Evolutionary conservation across 2,329 filamentous ascomycete genomes (phyloP), one percentile per base, ranked within the genome.

Genomic region (Alternaria arborescens): DNA sequence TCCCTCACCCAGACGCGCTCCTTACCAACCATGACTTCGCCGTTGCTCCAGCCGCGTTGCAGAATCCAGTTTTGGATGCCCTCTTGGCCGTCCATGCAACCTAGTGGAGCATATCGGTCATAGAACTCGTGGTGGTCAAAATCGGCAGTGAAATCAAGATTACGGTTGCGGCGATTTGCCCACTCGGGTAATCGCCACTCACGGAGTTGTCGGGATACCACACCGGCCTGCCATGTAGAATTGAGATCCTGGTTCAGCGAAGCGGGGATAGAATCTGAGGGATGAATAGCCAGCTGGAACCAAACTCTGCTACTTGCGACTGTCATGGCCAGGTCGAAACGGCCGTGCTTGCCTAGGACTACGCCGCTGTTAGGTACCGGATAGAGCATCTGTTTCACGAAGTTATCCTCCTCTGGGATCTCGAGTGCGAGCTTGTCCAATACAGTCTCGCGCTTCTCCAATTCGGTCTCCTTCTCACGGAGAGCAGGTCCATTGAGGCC

Each of bases 1-100:
- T 99, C 95, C 51, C 94, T 88, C 83, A 98, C 94, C 95, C 95
- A 99, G 42, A 99, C 89, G 32, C 95, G 91, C 78, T 98, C 93
- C 59, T 89, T 89, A 56, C 95, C 95, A 32, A 98, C 84, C 5
- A 97, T 88, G 2, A 98, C 93, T 80, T 98, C 95, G 40, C 95
- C 95, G 70, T 99, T 99, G 81, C 93, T 97, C 95, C 95, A 99
- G 1, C 95, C 95, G 60, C 95, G 89, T 79, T 98, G 94, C 51
- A 98, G 85, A 59, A 96, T 86, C 93, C 94, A 99, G 71, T 87
- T 96, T 75, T 98, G 93, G 54, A 97, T 93, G 48, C 94, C 95
- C 64, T 99, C 95, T 64, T 88, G 89, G 58, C 95, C 95, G 66
- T 97, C 93, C 69, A 90, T 88, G 78, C 95, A 99, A 14, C 95